phyloP scores from a whole-genome alignment of 352 stramenopile species.

The Lagenidium sp. region DNA sequence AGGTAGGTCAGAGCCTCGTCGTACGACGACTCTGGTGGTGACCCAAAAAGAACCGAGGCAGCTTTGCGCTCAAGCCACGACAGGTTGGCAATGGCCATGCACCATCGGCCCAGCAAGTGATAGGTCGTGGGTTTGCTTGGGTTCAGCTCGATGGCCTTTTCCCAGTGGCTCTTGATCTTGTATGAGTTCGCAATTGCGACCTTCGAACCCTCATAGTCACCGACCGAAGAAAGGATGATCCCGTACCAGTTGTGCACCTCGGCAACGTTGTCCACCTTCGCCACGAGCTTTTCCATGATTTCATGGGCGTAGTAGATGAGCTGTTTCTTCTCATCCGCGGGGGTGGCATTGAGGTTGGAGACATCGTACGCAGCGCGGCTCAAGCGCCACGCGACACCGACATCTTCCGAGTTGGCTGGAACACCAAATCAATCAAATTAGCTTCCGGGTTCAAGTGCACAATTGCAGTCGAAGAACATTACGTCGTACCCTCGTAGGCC shows the following conservation, averaged over 20 bases:
- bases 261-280: conserved; percentile 41
- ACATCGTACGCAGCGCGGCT: conserved; percentile 29
- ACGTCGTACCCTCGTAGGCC: conserved; percentile 27
- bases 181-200: conserved; percentile 76
- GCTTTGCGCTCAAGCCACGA: conserved; percentile 84
- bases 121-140: conserved; percentile 62
- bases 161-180: conserved; percentile 74
- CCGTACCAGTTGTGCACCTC: conserved; percentile 81
- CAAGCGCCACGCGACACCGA: conserved; percentile 22
- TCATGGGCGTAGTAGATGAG: conserved; percentile 29
- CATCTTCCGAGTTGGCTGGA: conserved; percentile 18
- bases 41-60: conserved; percentile 69
- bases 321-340: conserved; percentile 22
- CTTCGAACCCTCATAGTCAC: conserved; percentile 84
- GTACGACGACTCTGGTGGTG: conserved; percentile 73
- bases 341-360: conserved; percentile 16
- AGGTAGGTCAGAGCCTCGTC: conserved; percentile 72
- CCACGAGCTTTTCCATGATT: conserved; percentile 43
- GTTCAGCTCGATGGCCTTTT: conserved; percentile 68
- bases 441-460: too few relatives aligned
- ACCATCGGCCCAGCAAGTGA: conserved; percentile 78
- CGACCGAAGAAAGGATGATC: conserved; percentile 78
- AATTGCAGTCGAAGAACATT: too few relatives aligned
- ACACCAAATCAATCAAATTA: too few relatives aligned
- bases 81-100: conserved; percentile 74